Evolutionary conservation across 228 moss, liverwort and hornwort species (phyloP), one percentile per base, ranked within the genome.

Genomic region (Sphagnum magellanicum): DNA sequence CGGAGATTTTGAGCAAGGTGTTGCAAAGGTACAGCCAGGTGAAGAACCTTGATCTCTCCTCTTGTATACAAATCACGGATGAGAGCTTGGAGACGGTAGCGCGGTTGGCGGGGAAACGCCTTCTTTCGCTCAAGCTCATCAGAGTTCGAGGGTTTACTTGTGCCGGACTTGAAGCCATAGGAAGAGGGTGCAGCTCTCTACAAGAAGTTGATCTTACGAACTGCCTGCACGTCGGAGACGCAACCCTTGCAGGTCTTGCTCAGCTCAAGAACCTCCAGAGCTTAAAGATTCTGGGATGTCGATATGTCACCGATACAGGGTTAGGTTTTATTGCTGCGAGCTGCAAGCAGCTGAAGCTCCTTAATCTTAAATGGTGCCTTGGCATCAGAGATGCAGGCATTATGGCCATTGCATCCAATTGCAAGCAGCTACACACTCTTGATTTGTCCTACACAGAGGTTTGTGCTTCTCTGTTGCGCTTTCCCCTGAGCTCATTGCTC

Each of bases 401-500:
- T 75, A 81, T 77, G 59, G 67, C 75, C 51, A 71, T 92, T 67
- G 81, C 86, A 13, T 61, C 63, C n/a, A 84, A 82, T 69, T 95
- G 92, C 86, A 77, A 65, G 75, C 76, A 74, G 66, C 76, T 90
- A 70, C 85, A 84, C 63, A 81, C 75, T 64, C 62, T 92, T 17
- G 90, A 92, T 50, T 75, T 92, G 52, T 95, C 89, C 5, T 84
- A 77, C 77, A 95, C 95, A 12, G 87, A 89, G 87, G 91, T 94
- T 78, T 17, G 17, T 46, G 14, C 47, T 10, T 13, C 61, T 17
- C 0, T 48, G 1, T 17, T 57, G 10, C 12, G 0, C 12, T 14
- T 0, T 5, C 4, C 4, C 16, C 16, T 9, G 49, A 15, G 68
- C 46, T 53, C 13, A 32, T 52, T 46, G 66, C 12, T 32, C 6